A percentile compares a stretch with the other conserved stretches of the same genome.
Evolutionary conservation across 1,139 yeast genomes (phyloP).

Genomic region (Hemisphaericaspora subhashii): DNA sequence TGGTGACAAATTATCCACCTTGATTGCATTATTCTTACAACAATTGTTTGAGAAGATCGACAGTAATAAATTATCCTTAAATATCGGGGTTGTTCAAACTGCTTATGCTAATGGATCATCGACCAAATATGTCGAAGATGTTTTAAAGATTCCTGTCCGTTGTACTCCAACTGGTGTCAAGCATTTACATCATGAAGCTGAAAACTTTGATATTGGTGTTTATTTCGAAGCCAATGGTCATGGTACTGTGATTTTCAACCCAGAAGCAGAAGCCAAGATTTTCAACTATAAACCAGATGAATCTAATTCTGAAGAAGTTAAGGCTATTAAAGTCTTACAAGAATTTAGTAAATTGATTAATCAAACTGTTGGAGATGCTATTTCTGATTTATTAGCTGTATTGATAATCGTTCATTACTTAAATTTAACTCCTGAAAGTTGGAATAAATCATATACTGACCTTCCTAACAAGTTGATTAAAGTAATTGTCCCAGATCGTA

Average conservation of each 20-base stretch:
- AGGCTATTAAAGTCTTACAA: slow-evolving; percentile 52
- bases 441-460: slow-evolving; percentile 81
- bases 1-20: slow-evolving; percentile 91
- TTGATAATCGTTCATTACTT: slow-evolving; percentile 63
- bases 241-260: slow-evolving; percentile 87
- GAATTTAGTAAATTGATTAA: slow-evolving; percentile 72
- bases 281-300: slow-evolving; percentile 23
- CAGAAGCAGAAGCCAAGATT: slow-evolving; percentile 46
- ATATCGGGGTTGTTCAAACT: slow-evolving; percentile 90
- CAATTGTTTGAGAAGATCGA: slow-evolving; percentile 45
- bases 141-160: slow-evolving; percentile 71
- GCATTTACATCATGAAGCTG: slow-evolving; percentile 89
- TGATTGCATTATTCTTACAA: slow-evolving; percentile 70
- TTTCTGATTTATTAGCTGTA: slow-evolving; percentile 81
- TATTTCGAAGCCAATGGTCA: slow-evolving; percentile 99
- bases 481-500: slow-evolving; percentile 81
- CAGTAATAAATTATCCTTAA: slow-evolving; percentile 37
- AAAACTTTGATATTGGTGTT: slow-evolving; percentile 82
- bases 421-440: slow-evolving; percentile 55
- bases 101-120: slow-evolving; percentile 97
- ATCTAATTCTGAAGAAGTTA: slow-evolving; percentile 25
- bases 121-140: slow-evolving; percentile 64
- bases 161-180: slow-evolving; percentile 97
- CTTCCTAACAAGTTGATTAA: slow-evolving; percentile 83
- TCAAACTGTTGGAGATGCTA: slow-evolving; percentile 97